Percentiles rank a stretch among this genome's conserved stretches.
These are phyloP conservation scores for Solanum clarkiae DNA, from an alignment of 257 asterid genomes.

Conservation along the genomic window DNA sequence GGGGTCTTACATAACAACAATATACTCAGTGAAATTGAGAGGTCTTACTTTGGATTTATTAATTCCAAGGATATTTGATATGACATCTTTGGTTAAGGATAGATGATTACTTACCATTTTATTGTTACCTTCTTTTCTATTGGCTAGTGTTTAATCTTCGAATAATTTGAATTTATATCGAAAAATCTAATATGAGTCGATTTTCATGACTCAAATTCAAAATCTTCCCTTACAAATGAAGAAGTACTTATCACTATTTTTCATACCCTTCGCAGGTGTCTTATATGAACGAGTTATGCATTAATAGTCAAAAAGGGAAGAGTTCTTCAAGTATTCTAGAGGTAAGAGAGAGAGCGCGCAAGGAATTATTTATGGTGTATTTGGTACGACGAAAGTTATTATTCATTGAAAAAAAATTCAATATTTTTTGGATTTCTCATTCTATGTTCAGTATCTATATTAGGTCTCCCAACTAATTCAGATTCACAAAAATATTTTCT, in stretches of 20 bases:
- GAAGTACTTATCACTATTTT: not conserved
- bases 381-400: not conserved
- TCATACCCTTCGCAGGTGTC: slow-evolving; percentile 20
- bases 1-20: no score
- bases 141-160: not conserved
- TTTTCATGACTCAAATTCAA: not conserved
- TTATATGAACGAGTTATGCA: slow-evolving; percentile 23
- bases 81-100: not conserved
- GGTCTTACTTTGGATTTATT: not conserved
- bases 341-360: slow-evolving; percentile 1
- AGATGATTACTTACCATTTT: not conserved
- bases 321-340: slow-evolving; percentile 18
- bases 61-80: not conserved
- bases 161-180: not conserved
- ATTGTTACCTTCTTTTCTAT: not conserved
- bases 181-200: accelerated
- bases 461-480: not conserved
- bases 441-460: accelerated
- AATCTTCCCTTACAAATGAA: not conserved
- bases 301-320: slow-evolving; percentile 18
- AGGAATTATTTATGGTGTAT: not conserved
- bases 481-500: accelerated
- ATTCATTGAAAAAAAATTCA: not conserved
- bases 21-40: no score
- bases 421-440: not conserved